Evolutionary conservation across 768 basidiomycete species (phyloP), one percentile per base, ranked within the genome.

Genomic region (Rubroboletus pulcherrimus): DNA sequence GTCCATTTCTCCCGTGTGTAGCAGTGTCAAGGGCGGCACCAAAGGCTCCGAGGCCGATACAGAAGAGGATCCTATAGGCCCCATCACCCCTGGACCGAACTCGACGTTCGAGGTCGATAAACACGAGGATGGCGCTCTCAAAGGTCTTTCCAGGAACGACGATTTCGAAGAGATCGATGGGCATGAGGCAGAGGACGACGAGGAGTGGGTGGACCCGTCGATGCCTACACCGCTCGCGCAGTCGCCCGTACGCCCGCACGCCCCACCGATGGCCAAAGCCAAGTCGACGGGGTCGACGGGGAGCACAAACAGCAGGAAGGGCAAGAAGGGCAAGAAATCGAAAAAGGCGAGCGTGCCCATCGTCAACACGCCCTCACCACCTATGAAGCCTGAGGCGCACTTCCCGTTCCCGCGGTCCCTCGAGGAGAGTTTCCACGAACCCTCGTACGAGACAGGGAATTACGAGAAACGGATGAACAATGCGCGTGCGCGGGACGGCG

Each of bases 401-500:
- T 86, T 79, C 51, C 84, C 86, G 37, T 89, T 89, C 72, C 87
- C 87, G 35, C 79, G 82, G 39, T 75, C 83, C 17, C 73, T 73
- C 21, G 71, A 69, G 46, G 70, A 71, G 68, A 63, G 76, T 69
- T 51, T 73, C 67, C 58, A 67, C 49, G 67, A 69, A 39, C 56
- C 37, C 29, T 29, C 46, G 19, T 56, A 66, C 38, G 63, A 68
- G 54, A 34, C 38, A 24, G 64, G 67, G 68, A 34, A 63, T 73
- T 59, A 75, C 72, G 71, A 69, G 56, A 72, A 64, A 55, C 76
- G 86, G 73, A 88, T 91, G 87, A 85, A 88, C 65, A 84, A 79
- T 4, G 80, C 84, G 29, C 80, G 86, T 40, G 90, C 85, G 46
- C 77, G 88, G 54, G 87, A 91, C 69, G 89, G 90, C 3, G 90